A percentile compares a stretch with the other conserved stretches of the same genome.
phyloP scores from a whole-genome alignment of 352 stramenopile genomes.

The Pythium diclinum region DNA sequence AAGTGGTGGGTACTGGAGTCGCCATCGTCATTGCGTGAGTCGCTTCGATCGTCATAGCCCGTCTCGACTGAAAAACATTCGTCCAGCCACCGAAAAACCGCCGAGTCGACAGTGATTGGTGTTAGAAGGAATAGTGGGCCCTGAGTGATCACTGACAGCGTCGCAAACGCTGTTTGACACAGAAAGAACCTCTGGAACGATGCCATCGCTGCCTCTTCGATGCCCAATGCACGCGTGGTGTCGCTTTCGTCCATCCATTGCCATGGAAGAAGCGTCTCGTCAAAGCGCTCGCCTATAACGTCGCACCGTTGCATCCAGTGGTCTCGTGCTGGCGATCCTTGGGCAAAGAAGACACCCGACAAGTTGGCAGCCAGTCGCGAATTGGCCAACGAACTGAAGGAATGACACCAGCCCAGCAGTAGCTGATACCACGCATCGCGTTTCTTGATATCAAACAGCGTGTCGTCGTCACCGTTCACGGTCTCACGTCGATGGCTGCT shows the following conservation, averaged over 20 bases:
- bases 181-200: conserved; percentile 36
- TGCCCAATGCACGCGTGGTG: conserved; percentile 25
- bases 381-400: conserved; percentile 39
- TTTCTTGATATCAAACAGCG: conserved; percentile 17
- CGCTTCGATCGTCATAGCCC: neutral
- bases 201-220: conserved; percentile 28
- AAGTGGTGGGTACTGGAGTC: conserved; percentile 33
- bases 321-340: conserved; percentile 24
- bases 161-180: conserved; percentile 30
- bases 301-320: conserved; percentile 48
- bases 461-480: neutral
- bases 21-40: neutral
- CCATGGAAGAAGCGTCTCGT: conserved; percentile 32
- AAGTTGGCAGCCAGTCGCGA: conserved; percentile 27
- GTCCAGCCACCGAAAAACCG: conserved; percentile 49
- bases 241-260: conserved; percentile 48
- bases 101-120: conserved; percentile 20
- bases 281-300: conserved; percentile 33
- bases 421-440: conserved; percentile 34
- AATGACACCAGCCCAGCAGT: conserved; percentile 42
- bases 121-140: conserved; percentile 18
- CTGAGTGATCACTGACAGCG: conserved; percentile 20
- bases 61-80: conserved; percentile 52
- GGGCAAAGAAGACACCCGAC: conserved; percentile 31
- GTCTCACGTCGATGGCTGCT: neutral